Evolutionary conservation across 2,329 filamentous ascomycete species (phyloP).

Genomic region (Claviceps sp.): DNA sequence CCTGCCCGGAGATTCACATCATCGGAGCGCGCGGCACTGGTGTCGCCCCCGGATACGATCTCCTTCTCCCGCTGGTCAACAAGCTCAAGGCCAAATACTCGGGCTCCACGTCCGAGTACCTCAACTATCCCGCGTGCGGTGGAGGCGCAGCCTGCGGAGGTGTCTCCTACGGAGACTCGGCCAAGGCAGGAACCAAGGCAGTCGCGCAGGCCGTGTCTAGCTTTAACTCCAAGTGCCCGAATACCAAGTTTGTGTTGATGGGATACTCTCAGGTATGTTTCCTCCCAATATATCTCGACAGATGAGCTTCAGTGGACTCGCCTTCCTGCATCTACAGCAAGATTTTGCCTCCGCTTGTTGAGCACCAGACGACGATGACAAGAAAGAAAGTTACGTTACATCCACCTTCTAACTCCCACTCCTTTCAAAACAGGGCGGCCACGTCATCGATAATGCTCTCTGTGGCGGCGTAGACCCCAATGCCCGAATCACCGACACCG

Average conservation of each 20-base stretch:
- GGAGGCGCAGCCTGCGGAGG: slow-evolving; percentile 44
- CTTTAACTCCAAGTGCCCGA: slow-evolving; percentile 42
- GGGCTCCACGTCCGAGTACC: slow-evolving; percentile 40
- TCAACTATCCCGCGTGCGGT: slow-evolving; percentile 49
- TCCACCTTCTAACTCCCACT: neutral
- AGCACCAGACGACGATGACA: no score
- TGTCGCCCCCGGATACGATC: slow-evolving; percentile 38
- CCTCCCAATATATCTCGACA: neutral
- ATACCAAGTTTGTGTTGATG: slow-evolving; percentile 43
- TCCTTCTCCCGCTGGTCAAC: slow-evolving; percentile 35
- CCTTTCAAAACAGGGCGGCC: slow-evolving; percentile 32
- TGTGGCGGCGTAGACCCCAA: slow-evolving; percentile 44
- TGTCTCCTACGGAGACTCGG: slow-evolving; percentile 46
- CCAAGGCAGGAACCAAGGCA: neutral
- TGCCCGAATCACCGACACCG: slow-evolving; percentile 29
- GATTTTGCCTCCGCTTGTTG: no score
- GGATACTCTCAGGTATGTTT: slow-evolving; percentile 46
- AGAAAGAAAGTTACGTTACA: no score
- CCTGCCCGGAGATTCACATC: slow-evolving; percentile 22
- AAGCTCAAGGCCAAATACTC: slow-evolving; percentile 32
- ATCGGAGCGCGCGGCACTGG: slow-evolving; percentile 35
- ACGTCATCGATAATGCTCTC: slow-evolving; percentile 50
- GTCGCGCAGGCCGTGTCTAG: slow-evolving; percentile 30
- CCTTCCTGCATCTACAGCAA: no score
- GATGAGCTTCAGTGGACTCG: no score